Conservation (phyloP, 1,284 basidiomycete genomes). For the Puccinia horiana region DNA sequence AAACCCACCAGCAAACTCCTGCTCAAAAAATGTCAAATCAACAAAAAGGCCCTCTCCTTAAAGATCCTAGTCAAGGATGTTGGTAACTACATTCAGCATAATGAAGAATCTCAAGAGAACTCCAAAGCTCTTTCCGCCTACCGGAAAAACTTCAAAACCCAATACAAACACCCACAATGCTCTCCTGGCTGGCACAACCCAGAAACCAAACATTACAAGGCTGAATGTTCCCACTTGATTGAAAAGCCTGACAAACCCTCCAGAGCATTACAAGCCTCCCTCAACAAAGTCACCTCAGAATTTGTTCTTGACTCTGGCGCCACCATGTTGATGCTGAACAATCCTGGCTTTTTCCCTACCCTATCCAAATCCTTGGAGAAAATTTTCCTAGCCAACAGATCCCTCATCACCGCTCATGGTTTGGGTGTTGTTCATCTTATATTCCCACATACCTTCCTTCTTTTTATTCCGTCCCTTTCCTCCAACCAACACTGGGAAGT, state of each 20-base stretch:
- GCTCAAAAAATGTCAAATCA: too few relatives aligned
- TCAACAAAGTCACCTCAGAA: neutral
- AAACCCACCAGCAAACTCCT: too few relatives aligned
- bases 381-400: neutral
- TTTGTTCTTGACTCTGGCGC: constrained; percentile 16
- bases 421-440: neutral
- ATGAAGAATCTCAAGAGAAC: neutral
- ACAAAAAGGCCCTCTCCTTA: neutral
- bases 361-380: too few relatives aligned
- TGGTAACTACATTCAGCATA: too few relatives aligned
- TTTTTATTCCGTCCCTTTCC: too few relatives aligned
- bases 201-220: neutral
- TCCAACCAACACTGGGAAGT: too few relatives aligned
- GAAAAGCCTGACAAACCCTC: constrained; percentile 12
- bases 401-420: neutral
- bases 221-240: neutral
- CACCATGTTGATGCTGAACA: too few relatives aligned
- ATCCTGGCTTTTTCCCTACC: neutral
- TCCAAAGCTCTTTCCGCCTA: too few relatives aligned
- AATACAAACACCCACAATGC: too few relatives aligned
- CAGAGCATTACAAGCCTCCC: neutral
- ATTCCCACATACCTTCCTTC: constrained; percentile 1
- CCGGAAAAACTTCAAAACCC: too few relatives aligned
- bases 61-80: too few relatives aligned
- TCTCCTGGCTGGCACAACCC: too few relatives aligned